Base-by-base conservation (phyloP, 169 alveolate species). In the Prorocentrum cordatum region DNA sequence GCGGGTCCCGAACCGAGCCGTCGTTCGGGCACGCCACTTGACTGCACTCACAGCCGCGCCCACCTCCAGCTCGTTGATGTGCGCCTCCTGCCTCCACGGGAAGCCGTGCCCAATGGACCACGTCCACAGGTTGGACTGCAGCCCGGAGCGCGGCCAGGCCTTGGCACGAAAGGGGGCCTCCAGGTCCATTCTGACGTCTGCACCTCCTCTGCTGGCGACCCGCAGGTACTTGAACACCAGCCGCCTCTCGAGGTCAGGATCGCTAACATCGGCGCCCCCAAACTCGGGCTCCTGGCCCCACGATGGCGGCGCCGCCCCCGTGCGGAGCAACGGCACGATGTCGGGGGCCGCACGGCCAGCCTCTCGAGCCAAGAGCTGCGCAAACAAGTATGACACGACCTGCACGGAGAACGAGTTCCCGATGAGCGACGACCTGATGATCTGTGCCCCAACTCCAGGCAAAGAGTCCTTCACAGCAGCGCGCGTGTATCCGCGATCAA, bases 71-170 rank as follows among this genome's bases (percentile, higher is more conserved):
- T n/a, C 39, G 16, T 72, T 72, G 31, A 42, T 72, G 14, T 42
- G 83, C 5, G 33, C 33, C 6, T 20, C 26, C 27, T 29, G 67
- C 0, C 12, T 9, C 83, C 83, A 42, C 24, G 45, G 32, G 22
- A 14, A 72, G 32, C 67, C 83, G 29, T 72, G 27, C 2, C 24
- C 20, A 26, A 72, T 22, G 2, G 10, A 9, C 83, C 83, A 71
- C 2, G 24, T 26, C 4, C 29, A 72, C 2, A 47, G 36, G 31
- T 27, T 24, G 10, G 68, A 4, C 3, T 33, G 42, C 1, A 72
- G 2, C 4, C 83, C 67, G 0, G 83, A 3, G 7, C 83, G 22
- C 27, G 83, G 83, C 83, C 83, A 72, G 3, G 83, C 83, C 24
- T 31, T 72, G 22, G 32, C 7, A 1, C 67, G 24, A 31, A 10